A percentile compares a stretch with the other conserved stretches of the same genome.
Evolutionary conservation across 805 yeast genomes (phyloP).

Genomic region (Lipomyces spencermartinsiae): DNA sequence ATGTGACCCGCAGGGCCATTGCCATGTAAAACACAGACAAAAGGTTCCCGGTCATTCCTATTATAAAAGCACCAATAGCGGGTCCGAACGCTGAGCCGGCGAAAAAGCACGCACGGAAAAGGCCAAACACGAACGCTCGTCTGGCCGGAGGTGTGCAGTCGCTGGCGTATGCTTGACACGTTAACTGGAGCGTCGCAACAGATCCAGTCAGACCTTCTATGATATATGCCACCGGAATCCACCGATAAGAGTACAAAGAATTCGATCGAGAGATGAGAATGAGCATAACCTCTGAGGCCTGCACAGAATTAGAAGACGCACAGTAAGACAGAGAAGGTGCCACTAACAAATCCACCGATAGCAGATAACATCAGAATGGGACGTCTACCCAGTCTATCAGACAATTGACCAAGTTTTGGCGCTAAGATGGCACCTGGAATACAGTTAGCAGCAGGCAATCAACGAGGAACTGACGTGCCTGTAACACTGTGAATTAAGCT

Average conservation of each 20-base stretch:
- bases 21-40: constrained; percentile 21
- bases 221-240: constrained; percentile 53
- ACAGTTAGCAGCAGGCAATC: constrained; percentile 22
- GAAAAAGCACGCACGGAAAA: constrained; percentile 41
- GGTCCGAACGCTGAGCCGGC: constrained; percentile 43
- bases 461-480: constrained; percentile 7
- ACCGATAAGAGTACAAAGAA: constrained; percentile 34
- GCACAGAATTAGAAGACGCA: background rate
- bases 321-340: background rate
- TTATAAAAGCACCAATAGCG: constrained; percentile 38
- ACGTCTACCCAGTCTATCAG: constrained; percentile 29
- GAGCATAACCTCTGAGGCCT: constrained; percentile 2
- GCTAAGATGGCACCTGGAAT: constrained; percentile 22
- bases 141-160: constrained; percentile 71
- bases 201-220: constrained; percentile 68
- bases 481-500: constrained; percentile 13
- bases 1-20: constrained; percentile 6
- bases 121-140: constrained; percentile 49
- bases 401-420: constrained; percentile 23
- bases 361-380: constrained; percentile 15
- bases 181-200: constrained; percentile 57
- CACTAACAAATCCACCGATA: constrained; percentile 29
- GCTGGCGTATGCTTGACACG: constrained; percentile 71
- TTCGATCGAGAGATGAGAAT: constrained; percentile 8
- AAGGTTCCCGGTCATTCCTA: constrained; percentile 21